These are phyloP conservation scores for Canavalia ensiformis DNA, from an alignment of 306 rosid species.

Conservation along the genomic window DNA sequence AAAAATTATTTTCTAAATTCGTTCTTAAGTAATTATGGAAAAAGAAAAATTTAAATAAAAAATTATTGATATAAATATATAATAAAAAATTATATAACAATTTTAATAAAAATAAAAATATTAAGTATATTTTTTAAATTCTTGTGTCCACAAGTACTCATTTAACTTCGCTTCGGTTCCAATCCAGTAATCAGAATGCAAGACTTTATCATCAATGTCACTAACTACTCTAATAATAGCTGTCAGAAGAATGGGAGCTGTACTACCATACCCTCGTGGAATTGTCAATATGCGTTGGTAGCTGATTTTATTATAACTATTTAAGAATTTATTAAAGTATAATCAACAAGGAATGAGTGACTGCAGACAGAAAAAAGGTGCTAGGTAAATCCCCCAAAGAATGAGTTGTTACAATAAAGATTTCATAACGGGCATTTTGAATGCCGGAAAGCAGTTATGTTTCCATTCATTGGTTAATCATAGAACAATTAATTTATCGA, in stretches of 20 bases:
- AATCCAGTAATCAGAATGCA: background rate
- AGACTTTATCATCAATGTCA: conserved; percentile 14
- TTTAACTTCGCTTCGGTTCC: background rate
- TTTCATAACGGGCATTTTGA: background rate
- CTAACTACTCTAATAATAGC: background rate
- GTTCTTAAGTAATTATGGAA: no score
- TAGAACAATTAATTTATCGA: background rate
- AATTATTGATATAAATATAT: no score
- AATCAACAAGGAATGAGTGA: background rate
- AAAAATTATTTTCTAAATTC: no score
- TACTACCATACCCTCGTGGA: background rate
- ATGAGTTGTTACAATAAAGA: background rate
- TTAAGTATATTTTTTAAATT: no score
- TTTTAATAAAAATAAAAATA: no score
- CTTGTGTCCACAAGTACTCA: no score
- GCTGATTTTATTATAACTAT: background rate
- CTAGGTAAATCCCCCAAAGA: background rate
- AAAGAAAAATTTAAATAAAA: no score
- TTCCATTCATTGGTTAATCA: background rate
- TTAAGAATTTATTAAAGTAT: background rate
- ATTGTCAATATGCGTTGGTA: background rate
- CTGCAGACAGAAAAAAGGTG: background rate
- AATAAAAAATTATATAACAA: no score
- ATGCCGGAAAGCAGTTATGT: background rate
- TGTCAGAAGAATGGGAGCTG: background rate